Evolutionary conservation across 2,329 filamentous ascomycete genomes (phyloP).

Genomic region (Aureobasidium sp.): DNA sequence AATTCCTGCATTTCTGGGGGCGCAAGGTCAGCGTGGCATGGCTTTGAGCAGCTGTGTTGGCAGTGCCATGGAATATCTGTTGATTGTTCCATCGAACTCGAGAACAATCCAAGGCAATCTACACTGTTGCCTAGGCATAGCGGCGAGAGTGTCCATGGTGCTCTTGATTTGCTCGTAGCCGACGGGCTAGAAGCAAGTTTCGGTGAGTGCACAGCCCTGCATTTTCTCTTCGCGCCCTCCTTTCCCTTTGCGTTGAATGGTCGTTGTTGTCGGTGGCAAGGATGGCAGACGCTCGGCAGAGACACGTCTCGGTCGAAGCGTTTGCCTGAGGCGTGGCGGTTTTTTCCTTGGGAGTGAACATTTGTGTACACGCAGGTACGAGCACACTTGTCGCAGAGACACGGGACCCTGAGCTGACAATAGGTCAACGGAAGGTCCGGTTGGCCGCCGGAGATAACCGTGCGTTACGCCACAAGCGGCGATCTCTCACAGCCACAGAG

Average conservation of each 20-base stretch:
- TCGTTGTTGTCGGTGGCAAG: neutral
- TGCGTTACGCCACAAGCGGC: neutral
- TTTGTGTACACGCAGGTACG: constrained; percentile 4
- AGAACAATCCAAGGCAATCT: neutral
- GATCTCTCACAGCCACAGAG: neutral
- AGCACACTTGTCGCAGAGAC: neutral
- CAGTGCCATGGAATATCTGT: constrained; percentile 33
- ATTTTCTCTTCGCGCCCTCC: neutral
- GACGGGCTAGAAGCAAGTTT: neutral
- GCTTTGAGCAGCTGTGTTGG: constrained; percentile 33
- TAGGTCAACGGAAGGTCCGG: neutral
- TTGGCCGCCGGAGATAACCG: neutral
- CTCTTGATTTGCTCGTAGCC: neutral
- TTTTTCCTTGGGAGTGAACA: neutral
- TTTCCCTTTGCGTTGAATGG: neutral
- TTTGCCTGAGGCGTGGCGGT: constrained; percentile 13
- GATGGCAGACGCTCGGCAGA: neutral
- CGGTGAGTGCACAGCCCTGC: neutral
- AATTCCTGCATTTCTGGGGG: constrained; percentile 30
- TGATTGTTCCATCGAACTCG: constrained; percentile 29
- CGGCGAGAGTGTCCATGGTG: neutral
- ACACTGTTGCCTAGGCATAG: neutral
- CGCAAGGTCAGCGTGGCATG: constrained; percentile 31
- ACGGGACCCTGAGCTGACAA: neutral
- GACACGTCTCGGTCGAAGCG: neutral